These are phyloP conservation scores for Teunomyces aglyptinius DNA, from an alignment of 805 yeast species.

Conservation along the genomic window DNA sequence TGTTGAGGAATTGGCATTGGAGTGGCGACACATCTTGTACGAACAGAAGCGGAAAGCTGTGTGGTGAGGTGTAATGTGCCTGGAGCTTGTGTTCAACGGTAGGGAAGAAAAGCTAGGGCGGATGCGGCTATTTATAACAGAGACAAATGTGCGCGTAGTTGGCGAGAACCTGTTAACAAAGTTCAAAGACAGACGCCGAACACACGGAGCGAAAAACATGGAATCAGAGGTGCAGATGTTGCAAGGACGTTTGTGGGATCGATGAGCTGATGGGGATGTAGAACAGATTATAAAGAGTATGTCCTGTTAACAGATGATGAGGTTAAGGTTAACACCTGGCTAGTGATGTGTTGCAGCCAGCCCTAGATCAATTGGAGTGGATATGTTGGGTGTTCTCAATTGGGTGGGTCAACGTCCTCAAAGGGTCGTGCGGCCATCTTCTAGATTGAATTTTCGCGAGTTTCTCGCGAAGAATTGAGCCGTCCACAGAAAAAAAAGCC, in stretches of 20 bases:
- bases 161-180: not conserved
- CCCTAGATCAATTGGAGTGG: not conserved
- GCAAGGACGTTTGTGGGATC: not conserved
- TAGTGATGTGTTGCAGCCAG: not conserved
- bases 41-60: constrained; percentile 1
- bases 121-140: constrained; percentile 1
- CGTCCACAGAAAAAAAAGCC: not conserved
- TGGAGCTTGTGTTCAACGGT: not conserved
- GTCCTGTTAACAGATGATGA: not conserved
- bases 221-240: not conserved
- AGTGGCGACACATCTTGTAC: constrained; percentile 6
- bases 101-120: not conserved
- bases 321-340: not conserved
- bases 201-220: not conserved
- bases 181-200: not conserved
- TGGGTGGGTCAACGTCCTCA: not conserved
- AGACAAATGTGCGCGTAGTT: not conserved
- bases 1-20: constrained; percentile 1
- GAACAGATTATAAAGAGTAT: no score
- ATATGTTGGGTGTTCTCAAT: not conserved
- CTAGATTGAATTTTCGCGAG: not conserved
- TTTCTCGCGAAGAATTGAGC: not conserved
- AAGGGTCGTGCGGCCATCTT: not conserved
- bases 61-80: not conserved
- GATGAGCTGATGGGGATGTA: not conserved